These are phyloP conservation scores for Malassezia vespertilionis DNA, from an alignment of 1,284 basidiomycete species.

Conservation along the genomic window DNA sequence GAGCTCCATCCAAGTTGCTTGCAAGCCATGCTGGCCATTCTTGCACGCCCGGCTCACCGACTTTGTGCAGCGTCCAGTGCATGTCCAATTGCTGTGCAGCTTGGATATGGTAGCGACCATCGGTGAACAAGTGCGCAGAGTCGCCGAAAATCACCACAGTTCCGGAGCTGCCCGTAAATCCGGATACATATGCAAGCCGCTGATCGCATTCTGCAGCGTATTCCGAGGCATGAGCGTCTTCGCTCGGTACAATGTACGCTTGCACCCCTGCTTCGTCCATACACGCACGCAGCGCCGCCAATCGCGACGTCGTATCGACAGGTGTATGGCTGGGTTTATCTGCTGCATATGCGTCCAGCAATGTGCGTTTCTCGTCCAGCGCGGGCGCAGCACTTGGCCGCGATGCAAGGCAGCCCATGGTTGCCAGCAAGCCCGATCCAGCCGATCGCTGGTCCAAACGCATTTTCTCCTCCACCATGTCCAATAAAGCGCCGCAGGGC, in stretches of 20 bases:
- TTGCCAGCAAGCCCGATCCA: no score
- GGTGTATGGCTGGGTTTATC: neutral
- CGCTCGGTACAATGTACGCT: conserved; percentile 58
- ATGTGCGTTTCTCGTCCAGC: conserved; percentile 12
- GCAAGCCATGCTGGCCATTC: conserved; percentile 50
- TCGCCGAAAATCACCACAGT: conserved; percentile 62
- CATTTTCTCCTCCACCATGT: no score
- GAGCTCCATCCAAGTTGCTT: conserved; percentile 50
- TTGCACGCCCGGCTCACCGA: conserved; percentile 51
- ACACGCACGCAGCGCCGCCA: conserved; percentile 52
- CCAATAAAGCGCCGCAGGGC: no score
- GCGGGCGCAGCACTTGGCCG: neutral
- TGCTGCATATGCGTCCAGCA: neutral
- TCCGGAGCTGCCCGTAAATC: conserved; percentile 76
- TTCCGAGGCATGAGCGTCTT: conserved; percentile 81
- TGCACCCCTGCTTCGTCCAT: conserved; percentile 27
- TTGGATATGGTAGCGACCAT: conserved; percentile 81
- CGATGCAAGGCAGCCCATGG: conserved; percentile 16
- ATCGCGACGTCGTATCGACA: conserved; percentile 38
- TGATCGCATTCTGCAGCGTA: conserved; percentile 70
- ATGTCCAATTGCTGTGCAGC: conserved; percentile 64
- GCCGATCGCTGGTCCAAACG: no score
- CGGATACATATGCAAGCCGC: conserved; percentile 70
- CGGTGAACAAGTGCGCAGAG: conserved; percentile 57
- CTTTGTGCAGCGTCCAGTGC: conserved; percentile 65